A percentile compares a stretch with the other conserved stretches of the same genome.
phyloP scores from a whole-genome alignment of 495 filamentous ascomycete genomes.

The Neurospora intermedia region DNA sequence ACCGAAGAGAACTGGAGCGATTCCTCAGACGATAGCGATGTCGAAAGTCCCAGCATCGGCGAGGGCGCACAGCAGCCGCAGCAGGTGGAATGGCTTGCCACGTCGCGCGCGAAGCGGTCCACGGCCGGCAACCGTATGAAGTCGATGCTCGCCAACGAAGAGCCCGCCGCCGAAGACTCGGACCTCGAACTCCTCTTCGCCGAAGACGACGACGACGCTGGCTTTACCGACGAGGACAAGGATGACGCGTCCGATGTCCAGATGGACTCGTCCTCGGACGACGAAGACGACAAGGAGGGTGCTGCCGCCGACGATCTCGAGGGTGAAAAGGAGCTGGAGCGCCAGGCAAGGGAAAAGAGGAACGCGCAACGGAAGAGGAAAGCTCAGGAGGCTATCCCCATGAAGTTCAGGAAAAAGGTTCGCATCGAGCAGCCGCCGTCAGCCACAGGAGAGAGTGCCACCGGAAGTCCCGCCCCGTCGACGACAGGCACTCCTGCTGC shows the following conservation, averaged over 20 bases:
- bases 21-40: constrained; percentile 16
- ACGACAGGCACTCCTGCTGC: neutral
- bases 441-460: constrained; percentile 26
- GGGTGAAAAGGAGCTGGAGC: constrained; percentile 53
- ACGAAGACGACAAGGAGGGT: constrained; percentile 70
- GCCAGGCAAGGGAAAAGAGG: constrained; percentile 42
- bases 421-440: constrained; percentile 34
- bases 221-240: constrained; percentile 57
- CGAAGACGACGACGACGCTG: constrained; percentile 77
- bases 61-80: constrained; percentile 10
- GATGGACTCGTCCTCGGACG: constrained; percentile 74
- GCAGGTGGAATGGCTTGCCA: constrained; percentile 61
- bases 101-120: constrained; percentile 65
- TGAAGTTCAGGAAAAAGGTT: constrained; percentile 44
- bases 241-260: constrained; percentile 66
- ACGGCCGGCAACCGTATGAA: constrained; percentile 83
- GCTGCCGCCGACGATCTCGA: constrained; percentile 58
- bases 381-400: constrained; percentile 49
- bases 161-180: constrained; percentile 47
- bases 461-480: constrained; percentile 29
- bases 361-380: constrained; percentile 61
- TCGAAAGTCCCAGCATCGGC: constrained; percentile 8
- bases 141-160: constrained; percentile 64
- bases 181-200: constrained; percentile 74
- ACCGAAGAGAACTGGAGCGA: constrained; percentile 13